Evolutionary conservation across 2,329 filamentous ascomycete genomes (phyloP).

Genomic region (Aspergillus neoniger): DNA sequence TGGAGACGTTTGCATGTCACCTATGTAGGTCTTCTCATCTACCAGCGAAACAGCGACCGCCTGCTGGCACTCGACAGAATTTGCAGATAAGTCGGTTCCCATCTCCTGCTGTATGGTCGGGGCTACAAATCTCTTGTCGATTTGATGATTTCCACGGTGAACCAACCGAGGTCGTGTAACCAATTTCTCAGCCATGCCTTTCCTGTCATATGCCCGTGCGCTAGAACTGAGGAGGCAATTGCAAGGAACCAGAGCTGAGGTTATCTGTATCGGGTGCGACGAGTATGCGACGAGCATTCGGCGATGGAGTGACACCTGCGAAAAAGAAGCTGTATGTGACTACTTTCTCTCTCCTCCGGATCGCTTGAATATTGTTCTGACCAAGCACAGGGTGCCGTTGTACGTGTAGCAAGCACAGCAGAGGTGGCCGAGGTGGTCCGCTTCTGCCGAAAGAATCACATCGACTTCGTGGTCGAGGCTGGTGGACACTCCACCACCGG

Average conservation of each 20-base stretch:
- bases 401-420: conserved; percentile 11
- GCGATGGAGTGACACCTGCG: conserved; percentile 18
- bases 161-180: not conserved
- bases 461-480: conserved; percentile 57
- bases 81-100: not conserved
- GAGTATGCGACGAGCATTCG: conserved; percentile 13
- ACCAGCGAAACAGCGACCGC: not conserved
- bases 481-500: conserved; percentile 60
- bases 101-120: not conserved
- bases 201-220: conserved; percentile 11
- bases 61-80: not conserved
- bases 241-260: conserved; percentile 13
- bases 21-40: not conserved
- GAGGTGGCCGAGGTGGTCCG: conserved; percentile 12
- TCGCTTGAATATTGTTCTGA: not conserved
- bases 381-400: conserved; percentile 14
- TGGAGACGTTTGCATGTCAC: not conserved
- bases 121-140: not conserved
- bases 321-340: conserved; percentile 13
- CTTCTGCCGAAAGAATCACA: conserved; percentile 46
- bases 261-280: conserved; percentile 9
- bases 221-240: conserved; percentile 13
- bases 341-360: not conserved
- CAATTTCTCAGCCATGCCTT: conserved; percentile 5
- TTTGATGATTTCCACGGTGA: not conserved